Percentiles rank a stretch among this genome's conserved stretches.
phyloP scores from a whole-genome alignment of 2,329 filamentous ascomycete genomes.

The Seiridium unicorne region DNA sequence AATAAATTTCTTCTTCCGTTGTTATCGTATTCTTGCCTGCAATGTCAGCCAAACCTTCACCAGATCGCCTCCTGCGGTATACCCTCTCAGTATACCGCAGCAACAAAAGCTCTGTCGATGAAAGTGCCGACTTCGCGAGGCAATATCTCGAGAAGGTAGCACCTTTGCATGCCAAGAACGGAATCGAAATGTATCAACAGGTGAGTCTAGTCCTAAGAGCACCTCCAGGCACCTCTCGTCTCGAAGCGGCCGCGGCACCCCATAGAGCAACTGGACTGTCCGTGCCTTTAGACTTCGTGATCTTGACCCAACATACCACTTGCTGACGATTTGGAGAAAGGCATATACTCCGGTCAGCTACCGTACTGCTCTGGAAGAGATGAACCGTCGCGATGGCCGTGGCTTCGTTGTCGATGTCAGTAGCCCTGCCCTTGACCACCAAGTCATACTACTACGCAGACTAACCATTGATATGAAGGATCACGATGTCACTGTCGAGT shows the following conservation, averaged over 20 bases:
- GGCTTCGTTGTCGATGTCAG: constrained; percentile 2
- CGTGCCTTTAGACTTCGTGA: no score
- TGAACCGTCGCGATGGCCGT: constrained; percentile 1
- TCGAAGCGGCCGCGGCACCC: no score
- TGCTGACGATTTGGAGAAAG: not conserved
- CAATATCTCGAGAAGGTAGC: constrained; percentile 3
- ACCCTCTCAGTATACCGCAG: constrained; percentile 4
- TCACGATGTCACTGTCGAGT: constrained; percentile 1
- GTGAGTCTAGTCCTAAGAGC: not conserved
- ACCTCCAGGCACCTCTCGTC: not conserved
- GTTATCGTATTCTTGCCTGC: not conserved
- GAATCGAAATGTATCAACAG: constrained; percentile 3
- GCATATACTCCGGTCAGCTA: not conserved
- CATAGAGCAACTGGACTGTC: no score
- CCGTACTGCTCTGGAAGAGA: constrained; percentile 1
- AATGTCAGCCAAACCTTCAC: not conserved
- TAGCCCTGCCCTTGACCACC: constrained; percentile 1
- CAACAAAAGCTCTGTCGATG: not conserved
- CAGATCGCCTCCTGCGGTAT: constrained; percentile 3
- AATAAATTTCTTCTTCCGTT: no score
- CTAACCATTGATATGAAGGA: not conserved
- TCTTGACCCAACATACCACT: not conserved
- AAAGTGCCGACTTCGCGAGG: not conserved
- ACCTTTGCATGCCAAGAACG: constrained; percentile 4
- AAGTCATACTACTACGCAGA: constrained; percentile 1